Conservation (phyloP, 257 asterid genomes). For the Scutellaria barbata region DNA sequence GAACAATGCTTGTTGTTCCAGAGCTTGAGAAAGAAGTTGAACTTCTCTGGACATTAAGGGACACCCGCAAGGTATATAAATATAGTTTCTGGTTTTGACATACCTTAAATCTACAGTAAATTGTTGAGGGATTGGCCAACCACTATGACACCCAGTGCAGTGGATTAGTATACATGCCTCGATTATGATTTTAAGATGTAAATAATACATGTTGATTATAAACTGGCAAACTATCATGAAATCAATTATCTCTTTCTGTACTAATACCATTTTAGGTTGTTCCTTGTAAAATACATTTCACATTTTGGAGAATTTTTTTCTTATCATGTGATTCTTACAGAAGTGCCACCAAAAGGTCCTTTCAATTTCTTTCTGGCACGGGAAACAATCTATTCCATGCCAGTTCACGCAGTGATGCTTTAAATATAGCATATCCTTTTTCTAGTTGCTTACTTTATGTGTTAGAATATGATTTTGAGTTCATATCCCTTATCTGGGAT, state of each 20-base stretch:
- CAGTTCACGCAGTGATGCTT: constrained; percentile 10
- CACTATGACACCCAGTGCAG: background rate
- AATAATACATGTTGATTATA: constrained; percentile 3
- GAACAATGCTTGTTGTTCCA: constrained; percentile 99
- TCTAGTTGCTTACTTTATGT: constrained; percentile 7
- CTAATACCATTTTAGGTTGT: constrained; percentile 4
- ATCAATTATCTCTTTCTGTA: constrained; percentile 3
- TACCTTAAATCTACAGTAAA: constrained; percentile 12
- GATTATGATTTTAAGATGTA: background rate
- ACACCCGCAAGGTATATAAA: constrained; percentile 73
- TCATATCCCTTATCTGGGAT: constrained; percentile 4
- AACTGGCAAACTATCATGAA: background rate
- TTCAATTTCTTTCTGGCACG: background rate
- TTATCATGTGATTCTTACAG: background rate
- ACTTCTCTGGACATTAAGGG: constrained; percentile 74
- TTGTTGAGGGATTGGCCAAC: background rate
- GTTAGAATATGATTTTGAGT: constrained; percentile 13
- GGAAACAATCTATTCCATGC: background rate
- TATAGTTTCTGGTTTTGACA: constrained; percentile 13
- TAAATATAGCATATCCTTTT: background rate
- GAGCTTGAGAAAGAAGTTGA: constrained; percentile 97
- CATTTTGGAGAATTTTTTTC: constrained; percentile 17
- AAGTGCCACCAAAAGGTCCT: constrained; percentile 8
- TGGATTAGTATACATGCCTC: constrained; percentile 21
- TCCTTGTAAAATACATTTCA: background rate